Evolutionary conservation across 2,329 filamentous ascomycete genomes (phyloP), one percentile per base, ranked within the genome.

Genomic region (Fusarium lateritium): DNA sequence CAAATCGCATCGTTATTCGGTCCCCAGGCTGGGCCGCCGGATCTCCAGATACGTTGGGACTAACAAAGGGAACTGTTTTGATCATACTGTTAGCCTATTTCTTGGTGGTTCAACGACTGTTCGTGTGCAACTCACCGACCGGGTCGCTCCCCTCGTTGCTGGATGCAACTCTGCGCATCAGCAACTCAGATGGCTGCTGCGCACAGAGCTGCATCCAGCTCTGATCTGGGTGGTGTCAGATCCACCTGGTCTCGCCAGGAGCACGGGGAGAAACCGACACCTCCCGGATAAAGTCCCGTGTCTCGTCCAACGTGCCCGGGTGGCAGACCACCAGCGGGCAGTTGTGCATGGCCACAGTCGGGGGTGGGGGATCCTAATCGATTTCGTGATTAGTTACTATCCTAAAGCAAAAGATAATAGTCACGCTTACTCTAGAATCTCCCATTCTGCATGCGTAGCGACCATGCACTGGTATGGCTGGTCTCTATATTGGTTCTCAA

Each of bases 11-110:
- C 3, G n/a, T 36, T 4, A 57, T 11, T 6, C 26, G 17, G 13
- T 31, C 14, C 2, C 47, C 21, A 1, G 40, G 11, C 6, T 17
- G n/a, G 2, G 21, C 44, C 1, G 5, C 3, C 3, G 2, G 4
- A 17, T 57, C 15, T 0, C 46, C 52, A 2, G 45, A 45, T 2
- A 46, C 9, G 14, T 52, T 43, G 2, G 26, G 17, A 6, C 28
- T 42, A 6, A 47, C 46, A 17, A 62, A 28, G 3, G 59, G 59
- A 6, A 28, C 53, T 61, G 17, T 11, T 22, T 49, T 38, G 11
- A 33, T 5, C 7, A 15, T 17, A 8, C 4, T 17, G 22, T 57
- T 21, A 44, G 38, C 14, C 8, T 36, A 4, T 11, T 36, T 50
- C 22, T 17, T 11, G 5, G 7, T 15, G 8, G 17, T 17, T 6